phyloP scores from a whole-genome alignment of 306 rosid species.

The barrel medic (Medicago truncatula) region DNA sequence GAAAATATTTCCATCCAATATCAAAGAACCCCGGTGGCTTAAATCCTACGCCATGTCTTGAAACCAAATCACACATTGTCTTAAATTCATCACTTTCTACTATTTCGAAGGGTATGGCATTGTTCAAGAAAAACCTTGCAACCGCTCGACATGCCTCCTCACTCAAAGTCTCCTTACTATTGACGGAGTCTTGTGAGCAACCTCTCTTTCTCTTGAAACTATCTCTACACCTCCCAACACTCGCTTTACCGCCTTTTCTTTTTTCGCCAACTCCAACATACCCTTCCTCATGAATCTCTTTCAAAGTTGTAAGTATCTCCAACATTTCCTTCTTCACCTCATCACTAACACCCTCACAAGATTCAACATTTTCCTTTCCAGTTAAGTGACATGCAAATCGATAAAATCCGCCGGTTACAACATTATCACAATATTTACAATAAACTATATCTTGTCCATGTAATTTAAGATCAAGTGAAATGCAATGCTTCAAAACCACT shows the following conservation, averaged over 20 bases:
- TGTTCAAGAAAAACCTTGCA: not conserved
- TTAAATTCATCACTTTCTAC: not conserved
- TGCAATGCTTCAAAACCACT: constrained; percentile 2
- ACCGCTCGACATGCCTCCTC: not conserved
- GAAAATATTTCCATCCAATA: not conserved
- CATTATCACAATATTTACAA: not conserved
- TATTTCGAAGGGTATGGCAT: not conserved
- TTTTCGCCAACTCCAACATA: no score
- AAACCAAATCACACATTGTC: not conserved
- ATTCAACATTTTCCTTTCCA: not conserved
- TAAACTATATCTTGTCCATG: not conserved
- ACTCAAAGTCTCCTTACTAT: not conserved
- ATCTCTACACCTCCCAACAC: not conserved
- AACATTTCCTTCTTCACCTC: not conserved
- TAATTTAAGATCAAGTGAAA: not conserved
- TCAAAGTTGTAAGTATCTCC: not conserved
- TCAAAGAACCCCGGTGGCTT: not conserved
- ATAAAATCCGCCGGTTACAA: not conserved
- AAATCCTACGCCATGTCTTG: constrained; percentile 7
- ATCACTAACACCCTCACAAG: not conserved
- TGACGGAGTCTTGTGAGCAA: no score
- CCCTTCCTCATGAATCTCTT: not conserved
- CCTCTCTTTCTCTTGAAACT: not conserved
- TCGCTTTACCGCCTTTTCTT: not conserved
- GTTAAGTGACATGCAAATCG: not conserved